Evolutionary conservation across 371 early-diverging fungal species (phyloP).

Genomic region (Mortierella sp.): DNA sequence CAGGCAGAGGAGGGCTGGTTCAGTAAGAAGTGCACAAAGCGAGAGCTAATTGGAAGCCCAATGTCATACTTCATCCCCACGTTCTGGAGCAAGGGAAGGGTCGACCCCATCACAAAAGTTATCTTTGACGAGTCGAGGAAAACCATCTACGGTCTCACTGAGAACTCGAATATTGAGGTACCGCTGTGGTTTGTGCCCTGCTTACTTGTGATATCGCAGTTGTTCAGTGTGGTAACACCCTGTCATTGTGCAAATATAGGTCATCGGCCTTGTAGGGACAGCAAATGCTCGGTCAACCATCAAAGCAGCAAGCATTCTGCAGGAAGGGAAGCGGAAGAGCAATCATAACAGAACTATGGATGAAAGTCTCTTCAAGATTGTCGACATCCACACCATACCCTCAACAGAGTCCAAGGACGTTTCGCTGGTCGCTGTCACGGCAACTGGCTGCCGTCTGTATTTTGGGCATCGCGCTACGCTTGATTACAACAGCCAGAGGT

Average conservation of each 20-base stretch:
- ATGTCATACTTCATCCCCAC: slow-evolving; percentile 63
- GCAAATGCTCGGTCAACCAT: slow-evolving; percentile 19
- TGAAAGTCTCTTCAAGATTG: slow-evolving; percentile 40
- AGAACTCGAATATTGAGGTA: slow-evolving; percentile 78
- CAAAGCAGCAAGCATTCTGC: slow-evolving; percentile 23
- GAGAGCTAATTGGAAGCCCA: slow-evolving; percentile 49
- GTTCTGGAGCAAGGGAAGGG: slow-evolving; percentile 51
- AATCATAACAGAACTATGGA: slow-evolving; percentile 47
- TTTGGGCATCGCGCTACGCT: slow-evolving; percentile 65
- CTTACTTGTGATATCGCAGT: slow-evolving; percentile 5
- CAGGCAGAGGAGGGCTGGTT: slow-evolving; percentile 91
- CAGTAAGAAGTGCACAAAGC: slow-evolving; percentile 77
- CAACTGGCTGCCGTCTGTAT: slow-evolving; percentile 78
- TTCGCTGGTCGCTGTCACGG: slow-evolving; percentile 26
- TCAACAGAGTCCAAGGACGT: slow-evolving; percentile 43
- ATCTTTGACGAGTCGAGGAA: slow-evolving; percentile 78
- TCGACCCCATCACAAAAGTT: slow-evolving; percentile 62
- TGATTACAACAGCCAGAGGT: slow-evolving; percentile 31
- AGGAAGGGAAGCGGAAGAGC: slow-evolving; percentile 52
- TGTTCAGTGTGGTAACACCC: too few species aligned
- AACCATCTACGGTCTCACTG: slow-evolving; percentile 75
- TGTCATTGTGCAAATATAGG: slow-evolving; percentile 5
- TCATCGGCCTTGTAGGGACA: slow-evolving; percentile 24
- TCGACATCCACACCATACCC: slow-evolving; percentile 44
- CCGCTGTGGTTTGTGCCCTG: background rate